These are phyloP conservation scores for Fragosphaeria purpurea DNA, from an alignment of 2,329 filamentous ascomycete genomes.

Conservation along the genomic window DNA sequence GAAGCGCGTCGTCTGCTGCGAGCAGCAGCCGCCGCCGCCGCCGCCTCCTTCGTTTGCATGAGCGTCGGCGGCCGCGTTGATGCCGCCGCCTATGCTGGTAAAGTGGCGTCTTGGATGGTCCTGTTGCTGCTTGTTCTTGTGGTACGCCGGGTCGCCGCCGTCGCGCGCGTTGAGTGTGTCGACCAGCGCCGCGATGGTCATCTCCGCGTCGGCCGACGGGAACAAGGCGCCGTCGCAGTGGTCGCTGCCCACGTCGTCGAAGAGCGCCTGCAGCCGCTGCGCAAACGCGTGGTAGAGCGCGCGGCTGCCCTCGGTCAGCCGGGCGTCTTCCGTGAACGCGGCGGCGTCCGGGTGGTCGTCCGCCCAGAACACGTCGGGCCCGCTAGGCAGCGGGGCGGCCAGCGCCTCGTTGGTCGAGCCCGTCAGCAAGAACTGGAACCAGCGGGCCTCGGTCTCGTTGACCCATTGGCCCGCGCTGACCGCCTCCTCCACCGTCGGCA, in stretches of 20 bases:
- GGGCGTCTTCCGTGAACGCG: background rate
- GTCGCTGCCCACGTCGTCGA: conserved; percentile 22
- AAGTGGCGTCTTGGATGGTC: too few relatives aligned
- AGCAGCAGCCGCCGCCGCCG: background rate
- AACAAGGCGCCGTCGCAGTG: conserved; percentile 19
- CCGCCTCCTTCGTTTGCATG: too few relatives aligned
- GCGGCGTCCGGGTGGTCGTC: background rate
- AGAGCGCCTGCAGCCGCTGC: conserved; percentile 20
- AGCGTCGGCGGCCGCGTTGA: background rate
- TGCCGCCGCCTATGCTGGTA: background rate
- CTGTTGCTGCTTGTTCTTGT: too few relatives aligned
- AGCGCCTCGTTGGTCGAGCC: conserved; percentile 18
- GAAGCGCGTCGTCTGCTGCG: conserved; percentile 17
- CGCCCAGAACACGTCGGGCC: conserved; percentile 2
- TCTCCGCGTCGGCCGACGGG: conserved; percentile 8
- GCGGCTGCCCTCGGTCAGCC: conserved; percentile 13
- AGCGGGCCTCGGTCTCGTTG: conserved; percentile 20
- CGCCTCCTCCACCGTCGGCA: too few relatives aligned
- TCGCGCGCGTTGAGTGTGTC: conserved; percentile 20
- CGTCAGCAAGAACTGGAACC: conserved; percentile 23
- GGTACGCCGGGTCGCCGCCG: too few relatives aligned
- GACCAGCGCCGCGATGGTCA: conserved; percentile 19
- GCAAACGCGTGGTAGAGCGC: conserved; percentile 23
- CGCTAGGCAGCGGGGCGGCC: conserved; percentile 8
- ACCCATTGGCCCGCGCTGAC: conserved; percentile 9